Evolutionary conservation across 805 yeast species (phyloP), one percentile per base, ranked within the genome.

Genomic region (Candida glaebosa): DNA sequence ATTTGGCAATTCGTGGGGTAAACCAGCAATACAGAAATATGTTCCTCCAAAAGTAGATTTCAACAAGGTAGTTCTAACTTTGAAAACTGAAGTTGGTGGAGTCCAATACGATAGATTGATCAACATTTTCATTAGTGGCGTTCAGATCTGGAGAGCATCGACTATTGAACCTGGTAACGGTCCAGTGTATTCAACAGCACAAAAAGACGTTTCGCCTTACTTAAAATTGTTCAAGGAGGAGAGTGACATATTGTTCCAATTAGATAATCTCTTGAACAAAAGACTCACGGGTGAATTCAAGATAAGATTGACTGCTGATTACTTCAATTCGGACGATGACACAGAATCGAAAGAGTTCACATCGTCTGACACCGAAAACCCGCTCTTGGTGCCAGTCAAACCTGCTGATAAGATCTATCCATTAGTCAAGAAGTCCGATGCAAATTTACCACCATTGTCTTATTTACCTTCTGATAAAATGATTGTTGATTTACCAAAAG

Each of bases 101-200:
- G 72, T 77, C 10, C 88, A 82, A 54, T 81, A 77, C 49, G 87
- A 82, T 53, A 63, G 88, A 44, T 61, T 82, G 48, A 81, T 81
- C 14, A 83, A 82, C 56, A 66, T 86, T 35, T 82, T 74, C 50
- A 59, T 84, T 24, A 71, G 72, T 43, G 86, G 81, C 24, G 67
- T 73, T 12, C 85, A 85, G 47, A 65, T 87, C 31, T 87, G 96
- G 95, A 76, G 96, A 60, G 81, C 87, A 1, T 82, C 91, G 2
- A 88, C 96, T 2, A 80, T 42, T 61, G 82, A 51, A 60, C 96
- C 96, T 3, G 65, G 67, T 35, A 59, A 63, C 34, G 56, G 53
- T 10, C 50, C 63, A 2, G 73, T 75, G 7, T 75, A 68, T 48
- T 76, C 84, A 18, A 52, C 60, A 3, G 63, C 73, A 41, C 65